Evolutionary conservation across 2,329 filamentous ascomycete species (phyloP).

Genomic region (Penicillium sp.): DNA sequence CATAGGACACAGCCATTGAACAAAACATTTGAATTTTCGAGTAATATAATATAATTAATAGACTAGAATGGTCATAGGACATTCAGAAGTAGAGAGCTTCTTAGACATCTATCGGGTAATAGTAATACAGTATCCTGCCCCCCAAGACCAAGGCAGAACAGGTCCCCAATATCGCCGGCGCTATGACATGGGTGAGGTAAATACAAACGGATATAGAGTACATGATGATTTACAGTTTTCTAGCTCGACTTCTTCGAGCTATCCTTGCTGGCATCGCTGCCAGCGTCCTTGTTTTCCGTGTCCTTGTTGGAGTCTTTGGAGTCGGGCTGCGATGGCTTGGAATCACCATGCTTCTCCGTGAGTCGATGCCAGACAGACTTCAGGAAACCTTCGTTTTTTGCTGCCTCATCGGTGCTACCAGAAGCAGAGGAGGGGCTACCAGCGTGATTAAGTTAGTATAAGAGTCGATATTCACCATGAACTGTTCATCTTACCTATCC

Average conservation of each 20-base stretch:
- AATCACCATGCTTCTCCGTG: slow-evolving; percentile 56
- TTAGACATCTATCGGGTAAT: slow-evolving; percentile 17
- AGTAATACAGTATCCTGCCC: slow-evolving; percentile 24
- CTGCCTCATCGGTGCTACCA: slow-evolving; percentile 42
- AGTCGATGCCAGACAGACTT: slow-evolving; percentile 92
- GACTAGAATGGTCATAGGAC: not conserved
- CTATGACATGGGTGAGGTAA: slow-evolving; percentile 38
- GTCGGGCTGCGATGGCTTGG: slow-evolving; percentile 28
- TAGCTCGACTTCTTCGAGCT: slow-evolving; percentile 41
- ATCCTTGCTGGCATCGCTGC: slow-evolving; percentile 25
- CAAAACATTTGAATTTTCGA: not conserved
- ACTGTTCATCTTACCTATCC: slow-evolving; percentile 49
- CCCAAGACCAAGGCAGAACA: slow-evolving; percentile 18
- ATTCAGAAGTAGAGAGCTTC: slow-evolving; percentile 24
- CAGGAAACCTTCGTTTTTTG: slow-evolving; percentile 84
- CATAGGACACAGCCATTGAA: not conserved
- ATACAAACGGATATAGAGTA: slow-evolving; percentile 31
- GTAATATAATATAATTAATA: not conserved
- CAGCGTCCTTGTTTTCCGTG: slow-evolving; percentile 16
- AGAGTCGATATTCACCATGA: not conserved
- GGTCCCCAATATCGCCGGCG: slow-evolving; percentile 35
- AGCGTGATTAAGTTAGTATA: not conserved
- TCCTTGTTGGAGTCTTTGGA: slow-evolving; percentile 28
- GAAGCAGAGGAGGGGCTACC: slow-evolving; percentile 25
- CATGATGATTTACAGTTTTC: slow-evolving; percentile 24